Evolutionary conservation across 345 rosid genomes (phyloP).

Genomic region (Dipteronia dyeriana): DNA sequence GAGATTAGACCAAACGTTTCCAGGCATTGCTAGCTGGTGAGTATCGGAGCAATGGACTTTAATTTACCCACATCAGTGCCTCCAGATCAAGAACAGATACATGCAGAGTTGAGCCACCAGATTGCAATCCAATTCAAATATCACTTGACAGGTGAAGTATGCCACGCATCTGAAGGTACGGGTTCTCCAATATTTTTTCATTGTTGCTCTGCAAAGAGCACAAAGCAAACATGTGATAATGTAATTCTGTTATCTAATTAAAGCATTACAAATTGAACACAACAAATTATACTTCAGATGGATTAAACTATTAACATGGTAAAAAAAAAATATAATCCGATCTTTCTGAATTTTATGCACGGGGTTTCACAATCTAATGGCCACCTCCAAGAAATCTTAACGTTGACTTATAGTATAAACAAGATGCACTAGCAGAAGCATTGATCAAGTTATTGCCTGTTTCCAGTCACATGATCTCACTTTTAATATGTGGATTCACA

Average conservation of each 20-base stretch:
- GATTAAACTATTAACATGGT: background rate
- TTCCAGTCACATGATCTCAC: background rate
- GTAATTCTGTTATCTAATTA: background rate
- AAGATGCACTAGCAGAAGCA: background rate
- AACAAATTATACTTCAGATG: background rate
- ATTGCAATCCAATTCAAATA: slow-evolving; percentile 40
- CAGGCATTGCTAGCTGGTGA: slow-evolving; percentile 3
- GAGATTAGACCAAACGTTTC: slow-evolving; percentile 15
- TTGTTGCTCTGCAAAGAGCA: slow-evolving; percentile 78
- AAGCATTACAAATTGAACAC: background rate
- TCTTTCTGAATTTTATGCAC: background rate
- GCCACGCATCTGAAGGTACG: slow-evolving; percentile 98
- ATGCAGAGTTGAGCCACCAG: slow-evolving; percentile 19
- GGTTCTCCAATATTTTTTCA: slow-evolving; percentile 93
- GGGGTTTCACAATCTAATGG: background rate
- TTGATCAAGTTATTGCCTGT: background rate
- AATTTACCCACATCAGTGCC: background rate
- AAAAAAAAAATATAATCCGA: background rate
- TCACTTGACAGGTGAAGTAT: slow-evolving; percentile 85
- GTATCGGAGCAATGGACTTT: slow-evolving; percentile 4
- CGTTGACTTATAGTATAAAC: background rate
- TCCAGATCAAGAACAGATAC: slow-evolving; percentile 7
- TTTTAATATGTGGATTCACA: background rate
- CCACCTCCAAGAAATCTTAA: slow-evolving; percentile 1
- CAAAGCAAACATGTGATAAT: slow-evolving; percentile 8